Percentiles rank a stretch among this genome's conserved stretches.
Evolutionary conservation across 345 rosid genomes (phyloP).

Genomic region (Bruguiera gymnorhiza): DNA sequence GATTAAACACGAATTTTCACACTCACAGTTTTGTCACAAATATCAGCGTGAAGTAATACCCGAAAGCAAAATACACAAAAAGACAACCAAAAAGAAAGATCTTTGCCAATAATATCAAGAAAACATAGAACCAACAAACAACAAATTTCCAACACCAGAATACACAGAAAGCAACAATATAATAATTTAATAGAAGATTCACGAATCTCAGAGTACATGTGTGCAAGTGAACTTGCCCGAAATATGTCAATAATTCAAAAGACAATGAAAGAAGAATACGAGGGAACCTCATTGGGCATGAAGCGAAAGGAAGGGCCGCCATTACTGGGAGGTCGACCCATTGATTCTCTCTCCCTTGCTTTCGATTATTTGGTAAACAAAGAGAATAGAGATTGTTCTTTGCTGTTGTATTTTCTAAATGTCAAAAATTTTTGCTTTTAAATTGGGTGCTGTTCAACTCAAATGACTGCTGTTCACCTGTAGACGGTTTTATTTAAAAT

Average conservation of each 20-base stretch:
- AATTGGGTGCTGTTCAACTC: too few relatives aligned
- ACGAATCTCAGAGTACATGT: background rate
- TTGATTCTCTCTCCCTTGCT: background rate
- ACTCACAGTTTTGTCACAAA: background rate
- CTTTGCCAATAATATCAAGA: background rate
- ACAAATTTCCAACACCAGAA: background rate
- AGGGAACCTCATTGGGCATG: conserved; percentile 56
- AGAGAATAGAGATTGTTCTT: too few relatives aligned
- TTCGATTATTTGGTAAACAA: too few relatives aligned
- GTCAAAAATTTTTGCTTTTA: too few relatives aligned
- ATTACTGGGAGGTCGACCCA: conserved; percentile 98
- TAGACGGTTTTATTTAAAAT: too few relatives aligned
- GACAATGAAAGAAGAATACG: background rate
- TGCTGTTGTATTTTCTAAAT: too few relatives aligned
- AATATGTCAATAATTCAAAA: background rate
- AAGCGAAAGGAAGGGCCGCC: conserved; percentile 99
- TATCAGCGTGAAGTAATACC: background rate
- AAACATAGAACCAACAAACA: background rate
- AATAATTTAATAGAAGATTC: background rate
- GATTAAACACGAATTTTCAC: background rate
- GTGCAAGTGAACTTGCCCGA: background rate
- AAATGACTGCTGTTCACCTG: too few relatives aligned
- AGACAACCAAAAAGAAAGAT: background rate
- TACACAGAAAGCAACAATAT: background rate
- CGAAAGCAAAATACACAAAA: background rate